Conservation (phyloP, 768 basidiomycete species). For the Imleria badia region DNA sequence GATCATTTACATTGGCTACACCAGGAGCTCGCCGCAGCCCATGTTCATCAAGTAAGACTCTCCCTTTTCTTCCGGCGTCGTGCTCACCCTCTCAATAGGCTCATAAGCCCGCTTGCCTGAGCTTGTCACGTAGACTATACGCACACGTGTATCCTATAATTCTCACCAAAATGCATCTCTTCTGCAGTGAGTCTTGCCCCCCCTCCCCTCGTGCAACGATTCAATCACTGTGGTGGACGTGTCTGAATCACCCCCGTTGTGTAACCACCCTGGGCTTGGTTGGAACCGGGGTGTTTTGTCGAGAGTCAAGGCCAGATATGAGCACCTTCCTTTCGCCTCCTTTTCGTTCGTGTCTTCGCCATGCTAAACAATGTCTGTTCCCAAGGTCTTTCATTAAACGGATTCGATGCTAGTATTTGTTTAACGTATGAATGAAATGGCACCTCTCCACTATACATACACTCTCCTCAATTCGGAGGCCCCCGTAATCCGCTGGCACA, state of each 20-base stretch:
- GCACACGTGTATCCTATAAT: constrained; percentile 30
- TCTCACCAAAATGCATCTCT: constrained; percentile 13
- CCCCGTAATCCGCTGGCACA: constrained; percentile 82
- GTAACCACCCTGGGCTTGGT: constrained; percentile 54
- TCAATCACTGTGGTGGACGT: constrained; percentile 53
- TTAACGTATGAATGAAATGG: background rate
- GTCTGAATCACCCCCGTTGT: constrained; percentile 33
- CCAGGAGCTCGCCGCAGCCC: constrained; percentile 89
- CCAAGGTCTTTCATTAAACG: constrained; percentile 7
- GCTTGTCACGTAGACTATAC: constrained; percentile 16
- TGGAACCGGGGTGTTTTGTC: constrained; percentile 47
- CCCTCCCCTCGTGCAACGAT: constrained; percentile 40
- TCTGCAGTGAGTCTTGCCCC: constrained; percentile 29
- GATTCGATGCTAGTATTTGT: constrained; percentile 1
- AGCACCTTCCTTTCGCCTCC: constrained; percentile 31
- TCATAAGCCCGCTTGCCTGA: constrained; percentile 93
- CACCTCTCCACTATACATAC: constrained; percentile 49
- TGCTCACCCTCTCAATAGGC: constrained; percentile 43
- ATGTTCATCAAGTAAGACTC: constrained; percentile 89
- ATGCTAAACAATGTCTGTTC: constrained; percentile 4
- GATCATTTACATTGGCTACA: constrained; percentile 95
- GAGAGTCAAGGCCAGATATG: constrained; percentile 92
- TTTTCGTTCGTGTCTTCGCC: background rate
- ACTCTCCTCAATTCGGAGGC: constrained; percentile 74
- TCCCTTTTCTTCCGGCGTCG: background rate